Evolutionary conservation across 257 asterid species (phyloP).

Genomic region (Penstemon davidsonii): DNA sequence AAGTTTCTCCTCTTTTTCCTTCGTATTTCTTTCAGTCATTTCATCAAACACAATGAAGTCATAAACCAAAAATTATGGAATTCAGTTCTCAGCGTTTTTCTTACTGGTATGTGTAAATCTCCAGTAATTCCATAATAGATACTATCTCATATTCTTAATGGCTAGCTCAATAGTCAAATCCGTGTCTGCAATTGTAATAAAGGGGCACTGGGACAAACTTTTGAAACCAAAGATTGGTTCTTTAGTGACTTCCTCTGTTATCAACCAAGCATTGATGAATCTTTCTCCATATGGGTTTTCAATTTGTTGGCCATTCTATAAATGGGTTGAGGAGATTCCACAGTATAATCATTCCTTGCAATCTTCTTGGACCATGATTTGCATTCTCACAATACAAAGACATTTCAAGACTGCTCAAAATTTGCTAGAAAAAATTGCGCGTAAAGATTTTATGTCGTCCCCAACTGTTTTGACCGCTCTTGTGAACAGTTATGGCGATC

Average conservation of each 20-base stretch:
- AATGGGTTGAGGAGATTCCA: conserved; percentile 79
- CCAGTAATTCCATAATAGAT: too few relatives aligned
- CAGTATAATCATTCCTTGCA: conserved; percentile 70
- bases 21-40: too few relatives aligned
- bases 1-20: too few relatives aligned
- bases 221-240: conserved; percentile 73
- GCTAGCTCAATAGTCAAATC: conserved; percentile 41
- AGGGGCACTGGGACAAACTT: conserved; percentile 66
- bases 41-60: too few relatives aligned
- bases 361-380: conserved; percentile 76
- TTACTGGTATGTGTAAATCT: too few relatives aligned
- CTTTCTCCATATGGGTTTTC: conserved; percentile 51
- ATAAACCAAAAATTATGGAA: too few relatives aligned
- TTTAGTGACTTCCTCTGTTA: conserved; percentile 53
- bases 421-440: conserved; percentile 66
- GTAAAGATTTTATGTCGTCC: conserved; percentile 72
- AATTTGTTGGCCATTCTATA: conserved; percentile 68
- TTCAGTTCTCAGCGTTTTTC: too few relatives aligned
- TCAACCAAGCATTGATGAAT: conserved; percentile 47
- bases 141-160: conserved; percentile 36
- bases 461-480: conserved; percentile 78
- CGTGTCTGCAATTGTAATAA: conserved; percentile 56
- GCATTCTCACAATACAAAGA: conserved; percentile 61
- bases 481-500: conserved; percentile 37
- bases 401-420: conserved; percentile 68